A percentile compares a stretch with the other conserved stretches of the same genome.
Evolutionary conservation across 441 rosid species (phyloP).

Genomic region (Sinapis alba): DNA sequence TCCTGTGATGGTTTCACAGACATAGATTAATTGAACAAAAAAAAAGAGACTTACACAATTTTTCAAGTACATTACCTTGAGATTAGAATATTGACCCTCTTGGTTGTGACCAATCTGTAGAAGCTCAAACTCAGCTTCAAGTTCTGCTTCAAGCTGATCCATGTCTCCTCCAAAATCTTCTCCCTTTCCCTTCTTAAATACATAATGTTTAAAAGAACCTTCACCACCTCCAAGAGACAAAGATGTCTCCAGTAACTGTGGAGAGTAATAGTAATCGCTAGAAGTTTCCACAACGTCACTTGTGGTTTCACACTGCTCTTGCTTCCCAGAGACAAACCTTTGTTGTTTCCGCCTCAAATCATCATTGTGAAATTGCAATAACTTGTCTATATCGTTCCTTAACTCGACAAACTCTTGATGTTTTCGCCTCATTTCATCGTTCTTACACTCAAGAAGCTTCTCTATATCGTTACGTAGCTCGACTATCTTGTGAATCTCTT

Average conservation of each 20-base stretch:
- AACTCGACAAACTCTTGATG: conserved; percentile 50
- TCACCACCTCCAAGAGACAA: conserved; percentile 35
- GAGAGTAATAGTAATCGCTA: conserved; percentile 36
- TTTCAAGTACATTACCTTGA: conserved; percentile 36
- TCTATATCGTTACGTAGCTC: conserved; percentile 63
- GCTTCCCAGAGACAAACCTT: not conserved
- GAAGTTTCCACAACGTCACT: conserved; percentile 37
- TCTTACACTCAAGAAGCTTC: conserved; percentile 46
- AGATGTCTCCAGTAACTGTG: conserved; percentile 39
- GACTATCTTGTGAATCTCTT: conserved; percentile 61
- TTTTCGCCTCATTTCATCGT: conserved; percentile 37
- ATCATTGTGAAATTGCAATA: conserved; percentile 46
- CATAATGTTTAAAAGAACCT: conserved; percentile 43
- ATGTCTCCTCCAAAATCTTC: conserved; percentile 52
- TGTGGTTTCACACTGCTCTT: conserved; percentile 31
- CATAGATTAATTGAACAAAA: too few species aligned
- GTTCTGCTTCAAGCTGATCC: conserved; percentile 77
- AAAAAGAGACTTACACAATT: too few species aligned
- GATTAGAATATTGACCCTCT: conserved; percentile 26
- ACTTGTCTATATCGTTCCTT: conserved; percentile 55
- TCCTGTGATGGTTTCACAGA: conserved; percentile 21
- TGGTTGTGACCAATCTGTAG: conserved; percentile 59
- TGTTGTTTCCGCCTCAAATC: conserved; percentile 32
- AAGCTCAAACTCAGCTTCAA: conserved; percentile 67
- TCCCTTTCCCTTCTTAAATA: conserved; percentile 36